A percentile compares a stretch with the other conserved stretches of the same genome.
phyloP scores from a whole-genome alignment of 2,329 filamentous ascomycete genomes.

The Trichophaea hybrida region DNA sequence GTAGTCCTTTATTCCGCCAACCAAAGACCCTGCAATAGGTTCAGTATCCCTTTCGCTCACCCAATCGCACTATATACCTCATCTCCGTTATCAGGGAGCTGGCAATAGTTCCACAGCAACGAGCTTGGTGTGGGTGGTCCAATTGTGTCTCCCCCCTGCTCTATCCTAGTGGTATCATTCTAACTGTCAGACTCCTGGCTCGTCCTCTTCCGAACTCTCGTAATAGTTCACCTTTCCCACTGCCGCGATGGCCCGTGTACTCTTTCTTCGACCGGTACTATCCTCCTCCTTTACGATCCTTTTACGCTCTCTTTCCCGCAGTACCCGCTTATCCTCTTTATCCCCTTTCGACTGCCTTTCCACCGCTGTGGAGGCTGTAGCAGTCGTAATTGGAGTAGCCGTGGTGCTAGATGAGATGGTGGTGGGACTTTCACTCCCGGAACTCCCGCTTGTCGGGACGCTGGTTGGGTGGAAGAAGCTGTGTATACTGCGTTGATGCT shows the following conservation, averaged over 20 bases:
- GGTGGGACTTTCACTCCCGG: background rate
- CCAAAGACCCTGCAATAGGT: too few species aligned
- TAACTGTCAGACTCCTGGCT: background rate
- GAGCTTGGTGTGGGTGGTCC: too few species aligned
- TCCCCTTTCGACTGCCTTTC: background rate
- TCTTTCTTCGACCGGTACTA: background rate
- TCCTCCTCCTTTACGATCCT: background rate
- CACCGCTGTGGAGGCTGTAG: background rate
- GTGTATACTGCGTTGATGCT: background rate
- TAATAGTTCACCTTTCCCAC: background rate
- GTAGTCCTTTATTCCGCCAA: background rate
- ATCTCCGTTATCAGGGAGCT: too few species aligned
- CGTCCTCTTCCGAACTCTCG: constrained; percentile 1
- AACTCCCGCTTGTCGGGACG: background rate
- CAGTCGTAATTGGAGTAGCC: background rate
- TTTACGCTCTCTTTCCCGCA: background rate
- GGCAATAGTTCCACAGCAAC: too few species aligned
- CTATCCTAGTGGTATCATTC: too few species aligned
- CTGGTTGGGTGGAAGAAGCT: constrained; percentile 1
- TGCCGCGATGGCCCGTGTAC: background rate
- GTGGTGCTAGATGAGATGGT: background rate
- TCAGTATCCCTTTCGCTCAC: too few species aligned
- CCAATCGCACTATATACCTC: too few species aligned
- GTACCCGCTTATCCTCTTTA: background rate
- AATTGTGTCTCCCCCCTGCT: too few species aligned